Conservation (phyloP, 164 flowering plant genomes). For the Warburgia ugandensis region DNA sequence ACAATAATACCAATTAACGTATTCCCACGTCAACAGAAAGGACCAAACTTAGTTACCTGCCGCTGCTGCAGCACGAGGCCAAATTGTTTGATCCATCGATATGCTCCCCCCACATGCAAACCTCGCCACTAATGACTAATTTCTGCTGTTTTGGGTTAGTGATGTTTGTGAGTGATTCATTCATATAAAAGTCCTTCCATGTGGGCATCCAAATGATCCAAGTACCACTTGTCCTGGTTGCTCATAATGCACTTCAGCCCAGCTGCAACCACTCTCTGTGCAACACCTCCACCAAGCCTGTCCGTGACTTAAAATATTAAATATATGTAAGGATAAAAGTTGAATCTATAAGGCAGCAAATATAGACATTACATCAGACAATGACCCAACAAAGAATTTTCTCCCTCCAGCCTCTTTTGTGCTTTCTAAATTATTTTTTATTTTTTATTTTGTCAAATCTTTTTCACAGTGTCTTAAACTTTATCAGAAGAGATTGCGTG, state of each 20-base stretch:
- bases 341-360: too few species aligned
- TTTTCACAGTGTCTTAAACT: too few species aligned
- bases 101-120: slow-evolving; percentile 87
- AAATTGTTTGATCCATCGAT: slow-evolving; percentile 77
- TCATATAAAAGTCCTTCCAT: slow-evolving; percentile 62
- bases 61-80: slow-evolving; percentile 98
- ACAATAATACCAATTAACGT: not conserved
- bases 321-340: too few species aligned
- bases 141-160: slow-evolving; percentile 42
- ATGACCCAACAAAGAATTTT: too few species aligned
- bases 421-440: too few species aligned
- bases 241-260: slow-evolving; percentile 85
- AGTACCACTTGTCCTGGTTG: slow-evolving; percentile 84
- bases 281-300: slow-evolving; percentile 77
- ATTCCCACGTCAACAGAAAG: not conserved
- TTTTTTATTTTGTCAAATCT: too few species aligned
- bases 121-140: slow-evolving; percentile 77
- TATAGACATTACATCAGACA: too few species aligned
- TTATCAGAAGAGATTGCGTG: too few species aligned
- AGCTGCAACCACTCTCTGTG: slow-evolving; percentile 48
- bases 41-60: slow-evolving; percentile 45
- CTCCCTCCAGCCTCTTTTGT: too few species aligned
- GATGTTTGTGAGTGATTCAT: slow-evolving; percentile 71
- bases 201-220: slow-evolving; percentile 60
- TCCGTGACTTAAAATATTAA: too few species aligned